These are phyloP conservation scores for Marasmius sp. DNA, from an alignment of 1,284 basidiomycete genomes.

Conservation along the genomic window DNA sequence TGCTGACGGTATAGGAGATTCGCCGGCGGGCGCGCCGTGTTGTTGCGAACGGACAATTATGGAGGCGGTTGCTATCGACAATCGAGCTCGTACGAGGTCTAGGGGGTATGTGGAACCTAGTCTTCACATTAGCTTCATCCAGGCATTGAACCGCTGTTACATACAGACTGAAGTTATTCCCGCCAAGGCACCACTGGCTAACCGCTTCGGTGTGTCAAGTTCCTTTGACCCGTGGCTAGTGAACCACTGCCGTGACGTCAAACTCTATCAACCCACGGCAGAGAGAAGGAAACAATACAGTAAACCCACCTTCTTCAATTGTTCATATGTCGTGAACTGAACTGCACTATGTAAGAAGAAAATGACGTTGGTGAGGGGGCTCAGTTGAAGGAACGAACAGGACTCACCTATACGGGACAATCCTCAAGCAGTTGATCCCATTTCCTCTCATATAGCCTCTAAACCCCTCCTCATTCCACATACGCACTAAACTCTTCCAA, in stretches of 20 bases:
- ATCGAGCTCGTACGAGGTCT: constrained; percentile 88
- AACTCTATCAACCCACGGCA: neutral
- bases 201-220: constrained; percentile 81
- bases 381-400: constrained; percentile 7
- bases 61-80: constrained; percentile 89
- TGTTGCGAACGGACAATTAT: constrained; percentile 37
- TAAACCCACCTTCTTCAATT: constrained; percentile 72
- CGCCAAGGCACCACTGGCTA: constrained; percentile 84
- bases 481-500: constrained; percentile 78
- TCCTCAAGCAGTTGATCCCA: constrained; percentile 91
- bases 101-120: constrained; percentile 88
- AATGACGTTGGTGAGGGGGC: neutral
- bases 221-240: constrained; percentile 64
- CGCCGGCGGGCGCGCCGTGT: constrained; percentile 4
- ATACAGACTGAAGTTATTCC: constrained; percentile 88
- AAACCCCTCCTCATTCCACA: constrained; percentile 94
- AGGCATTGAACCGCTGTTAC: constrained; percentile 27
- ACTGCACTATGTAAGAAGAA: constrained; percentile 62
- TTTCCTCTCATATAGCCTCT: constrained; percentile 90
- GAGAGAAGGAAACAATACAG: constrained; percentile 4
- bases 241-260: constrained; percentile 55
- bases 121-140: neutral
- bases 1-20: constrained; percentile 1
- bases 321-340: constrained; percentile 91
- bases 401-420: constrained; percentile 71